These are phyloP conservation scores for Laetiporus sulphureus DNA, from an alignment of 1,284 basidiomycete genomes.

Conservation along the genomic window DNA sequence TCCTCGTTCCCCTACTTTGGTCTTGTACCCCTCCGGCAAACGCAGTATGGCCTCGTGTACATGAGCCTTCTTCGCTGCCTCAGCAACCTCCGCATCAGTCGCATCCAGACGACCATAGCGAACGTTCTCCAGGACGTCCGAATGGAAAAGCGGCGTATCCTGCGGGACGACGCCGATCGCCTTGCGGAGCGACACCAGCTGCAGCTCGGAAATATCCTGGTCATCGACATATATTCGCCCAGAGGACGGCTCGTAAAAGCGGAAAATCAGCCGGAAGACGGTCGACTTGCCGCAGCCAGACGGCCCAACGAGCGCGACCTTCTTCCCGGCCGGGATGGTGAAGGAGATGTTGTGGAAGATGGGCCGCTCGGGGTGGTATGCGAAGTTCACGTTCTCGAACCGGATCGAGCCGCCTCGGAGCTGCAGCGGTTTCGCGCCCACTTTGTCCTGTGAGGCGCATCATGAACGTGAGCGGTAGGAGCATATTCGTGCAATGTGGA, in stretches of 20 bases:
- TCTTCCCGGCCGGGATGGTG: slow-evolving; percentile 90
- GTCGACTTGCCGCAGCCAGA: slow-evolving; percentile 99
- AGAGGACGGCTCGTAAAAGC: slow-evolving; percentile 85
- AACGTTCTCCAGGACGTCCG: slow-evolving; percentile 92
- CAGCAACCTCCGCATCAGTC: slow-evolving; percentile 82
- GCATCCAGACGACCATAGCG: slow-evolving; percentile 90
- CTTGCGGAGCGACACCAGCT: slow-evolving; percentile 67
- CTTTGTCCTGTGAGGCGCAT: slow-evolving; percentile 46
- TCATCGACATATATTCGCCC: slow-evolving; percentile 84
- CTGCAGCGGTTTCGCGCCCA: slow-evolving; percentile 59
- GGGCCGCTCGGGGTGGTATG: slow-evolving; percentile 84
- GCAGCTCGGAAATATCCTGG: slow-evolving; percentile 77
- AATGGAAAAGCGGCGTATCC: slow-evolving; percentile 96
- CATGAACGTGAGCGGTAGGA: too few species aligned
- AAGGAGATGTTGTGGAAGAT: slow-evolving; percentile 91
- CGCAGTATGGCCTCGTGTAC: slow-evolving; percentile 78
- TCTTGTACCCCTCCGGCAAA: slow-evolving; percentile 83
- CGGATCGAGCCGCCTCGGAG: slow-evolving; percentile 83
- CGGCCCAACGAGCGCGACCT: slow-evolving; percentile 94
- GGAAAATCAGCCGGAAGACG: slow-evolving; percentile 88
- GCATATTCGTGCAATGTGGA: not conserved
- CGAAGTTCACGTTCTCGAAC: slow-evolving; percentile 91
- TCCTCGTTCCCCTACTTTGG: slow-evolving; percentile 93
- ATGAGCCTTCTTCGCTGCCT: slow-evolving; percentile 81
- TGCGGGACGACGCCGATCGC: slow-evolving; percentile 94